Conservation (phyloP, 495 filamentous ascomycete species). For the Darksidea phi region DNA sequence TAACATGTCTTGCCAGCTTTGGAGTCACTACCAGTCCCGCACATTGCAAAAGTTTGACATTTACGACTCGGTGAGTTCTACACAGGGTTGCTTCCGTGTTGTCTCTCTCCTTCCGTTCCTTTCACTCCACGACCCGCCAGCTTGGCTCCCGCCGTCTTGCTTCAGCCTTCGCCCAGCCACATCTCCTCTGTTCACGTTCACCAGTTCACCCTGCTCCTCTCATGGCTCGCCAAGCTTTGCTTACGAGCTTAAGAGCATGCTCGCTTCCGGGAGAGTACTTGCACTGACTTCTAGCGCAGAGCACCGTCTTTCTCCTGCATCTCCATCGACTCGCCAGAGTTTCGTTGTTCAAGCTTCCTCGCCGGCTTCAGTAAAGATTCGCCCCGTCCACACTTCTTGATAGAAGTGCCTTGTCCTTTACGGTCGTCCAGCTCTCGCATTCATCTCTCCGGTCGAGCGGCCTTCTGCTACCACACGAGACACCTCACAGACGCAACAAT, state of each 20-base stretch:
- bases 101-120: neutral
- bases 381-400: no score
- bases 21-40: conserved; percentile 31
- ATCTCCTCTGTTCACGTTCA: neutral
- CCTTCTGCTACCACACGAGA: neutral
- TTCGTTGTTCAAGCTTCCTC: neutral
- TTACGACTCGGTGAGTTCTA: conserved; percentile 24
- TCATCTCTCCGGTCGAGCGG: no score
- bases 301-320: conserved; percentile 17
- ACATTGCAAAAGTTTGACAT: conserved; percentile 35
- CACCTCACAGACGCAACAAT: conserved; percentile 6
- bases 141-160: neutral
- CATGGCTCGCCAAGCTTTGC: neutral
- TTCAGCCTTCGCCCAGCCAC: neutral
- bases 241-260: no score
- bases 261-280: neutral
- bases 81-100: neutral
- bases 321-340: conserved; percentile 12
- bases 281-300: neutral
- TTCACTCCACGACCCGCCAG: neutral
- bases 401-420: no score
- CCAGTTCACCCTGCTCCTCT: neutral
- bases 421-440: no score
- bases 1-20: conserved; percentile 30
- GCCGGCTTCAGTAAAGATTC: no score